Evolutionary conservation across 208 protist species (phyloP).

Genomic region (Naegleria gruberi): DNA sequence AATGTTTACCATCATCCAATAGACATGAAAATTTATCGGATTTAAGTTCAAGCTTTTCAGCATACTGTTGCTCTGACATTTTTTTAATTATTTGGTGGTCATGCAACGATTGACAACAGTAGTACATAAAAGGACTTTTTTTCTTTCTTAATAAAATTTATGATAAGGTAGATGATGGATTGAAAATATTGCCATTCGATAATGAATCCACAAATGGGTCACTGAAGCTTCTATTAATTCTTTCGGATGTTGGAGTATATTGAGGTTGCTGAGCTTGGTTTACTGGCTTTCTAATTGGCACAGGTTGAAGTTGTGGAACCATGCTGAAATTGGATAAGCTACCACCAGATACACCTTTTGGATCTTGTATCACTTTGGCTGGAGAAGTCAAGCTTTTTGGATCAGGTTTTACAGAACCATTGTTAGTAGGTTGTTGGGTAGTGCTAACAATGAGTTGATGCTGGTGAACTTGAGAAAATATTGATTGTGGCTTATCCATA

Average conservation of each 20-base stretch:
- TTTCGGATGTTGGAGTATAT: not conserved
- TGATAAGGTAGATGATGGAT: no score
- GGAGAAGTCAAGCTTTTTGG: no score
- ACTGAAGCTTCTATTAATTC: not conserved
- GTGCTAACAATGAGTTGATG: not conserved
- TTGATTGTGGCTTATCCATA: not conserved
- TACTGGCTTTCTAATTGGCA: no score
- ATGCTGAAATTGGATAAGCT: no score
- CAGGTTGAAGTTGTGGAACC: not conserved
- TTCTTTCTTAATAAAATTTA: no score
- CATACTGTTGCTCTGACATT: not conserved
- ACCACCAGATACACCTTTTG: no score
- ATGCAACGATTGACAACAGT: not conserved
- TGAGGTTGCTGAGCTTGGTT: not conserved
- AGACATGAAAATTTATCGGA: not conserved
- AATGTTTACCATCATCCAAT: not conserved
- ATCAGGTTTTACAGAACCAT: no score
- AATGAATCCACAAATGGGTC: not conserved
- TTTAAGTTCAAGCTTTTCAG: not conserved
- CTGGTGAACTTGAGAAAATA: not conserved
- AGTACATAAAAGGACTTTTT: not conserved
- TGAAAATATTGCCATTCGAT: no score
- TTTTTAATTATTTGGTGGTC: no score
- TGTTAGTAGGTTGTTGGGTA: not conserved
- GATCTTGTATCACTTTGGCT: no score